Conservation (phyloP, 208 protist species). For the Paratrypanosoma confusum region DNA sequence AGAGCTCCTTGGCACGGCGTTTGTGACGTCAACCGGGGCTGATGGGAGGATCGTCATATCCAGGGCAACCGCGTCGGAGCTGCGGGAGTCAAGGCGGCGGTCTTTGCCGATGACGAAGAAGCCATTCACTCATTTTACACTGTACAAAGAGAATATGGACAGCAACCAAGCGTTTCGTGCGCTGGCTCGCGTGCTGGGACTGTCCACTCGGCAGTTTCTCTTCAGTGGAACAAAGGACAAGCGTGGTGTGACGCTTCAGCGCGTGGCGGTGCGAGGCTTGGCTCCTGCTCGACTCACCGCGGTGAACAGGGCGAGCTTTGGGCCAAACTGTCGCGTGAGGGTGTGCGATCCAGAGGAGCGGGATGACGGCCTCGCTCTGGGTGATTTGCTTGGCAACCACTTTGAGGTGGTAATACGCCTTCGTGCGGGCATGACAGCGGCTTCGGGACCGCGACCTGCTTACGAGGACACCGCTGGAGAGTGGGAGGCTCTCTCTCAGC, state of each 20-base stretch:
- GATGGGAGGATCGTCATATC: slow-evolving; percentile 35
- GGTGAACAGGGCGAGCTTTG: slow-evolving; percentile 56
- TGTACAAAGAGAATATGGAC: slow-evolving; percentile 94
- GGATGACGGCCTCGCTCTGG: slow-evolving; percentile 55
- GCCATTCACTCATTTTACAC: slow-evolving; percentile 81
- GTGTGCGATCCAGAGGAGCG: slow-evolving; percentile 72
- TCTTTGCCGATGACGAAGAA: slow-evolving; percentile 23
- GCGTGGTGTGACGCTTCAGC: slow-evolving; percentile 89
- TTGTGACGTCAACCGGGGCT: slow-evolving; percentile 56
- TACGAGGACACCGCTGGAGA: slow-evolving; percentile 13
- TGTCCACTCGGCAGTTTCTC: slow-evolving; percentile 56
- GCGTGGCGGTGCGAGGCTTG: slow-evolving; percentile 65
- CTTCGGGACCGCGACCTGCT: background rate
- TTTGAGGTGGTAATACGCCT: slow-evolving; percentile 87
- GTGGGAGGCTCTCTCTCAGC: slow-evolving; percentile 11
- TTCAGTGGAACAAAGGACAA: slow-evolving; percentile 95
- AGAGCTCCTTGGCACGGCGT: slow-evolving; percentile 27
- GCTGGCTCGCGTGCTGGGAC: slow-evolving; percentile 46
- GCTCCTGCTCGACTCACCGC: slow-evolving; percentile 30
- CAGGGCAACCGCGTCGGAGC: slow-evolving; percentile 43
- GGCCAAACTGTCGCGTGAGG: slow-evolving; percentile 36
- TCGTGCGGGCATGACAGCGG: slow-evolving; percentile 10
- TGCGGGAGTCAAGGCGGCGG: slow-evolving; percentile 47
- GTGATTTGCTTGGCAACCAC: slow-evolving; percentile 84
- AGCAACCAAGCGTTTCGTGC: slow-evolving; percentile 60